Base-by-base conservation (phyloP, 768 basidiomycete genomes). In the Auriscalpium microsporum region DNA sequence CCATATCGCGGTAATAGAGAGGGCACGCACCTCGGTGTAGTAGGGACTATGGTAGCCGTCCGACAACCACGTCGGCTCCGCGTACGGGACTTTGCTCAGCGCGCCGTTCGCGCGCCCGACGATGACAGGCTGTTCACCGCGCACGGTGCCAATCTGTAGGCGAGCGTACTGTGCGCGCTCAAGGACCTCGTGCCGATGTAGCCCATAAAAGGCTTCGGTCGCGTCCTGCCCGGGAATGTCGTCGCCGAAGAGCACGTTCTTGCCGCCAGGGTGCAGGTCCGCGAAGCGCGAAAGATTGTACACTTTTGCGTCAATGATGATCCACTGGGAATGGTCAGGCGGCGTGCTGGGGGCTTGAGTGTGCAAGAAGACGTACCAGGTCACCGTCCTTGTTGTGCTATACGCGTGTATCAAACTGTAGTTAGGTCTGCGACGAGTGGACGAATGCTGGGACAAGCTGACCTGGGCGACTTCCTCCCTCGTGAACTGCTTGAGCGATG, bases 221-320 rank as follows among this genome's bases (percentile, higher is more conserved):
- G 86, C 86, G 63, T 96, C 93, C 67, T 89, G 78, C 9, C 91
- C 93, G 50, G 89, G 90, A 48, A 94, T 79, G 62, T 88, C 86
- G 6, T 75, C 70, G 63, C 89, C 84, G 16, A 84, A 68, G 13
- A 96, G 75, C 37, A 92, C 90, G 2, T 81, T 77, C 0, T 76
- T 68, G 11, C 93, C 93, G 46, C 93, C 94, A 1, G 91, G 94
- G 64, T 96, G 94, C 60, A 94, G 73, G 48, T 75, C 75, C 53
- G 79, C 80, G 70, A 96, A 95, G 63, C 81, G 83, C 52, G 84
- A 82, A 21, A 96, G 71, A 67, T 94, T 84, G 65, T 83, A 92
- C 33, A 92, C 89, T 67, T 88, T 88, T 53, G 82, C 79, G 65
- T 94, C 91, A 58, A 94, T 78, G 57, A 90, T 78, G 53, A 93